Evolutionary conservation across 768 basidiomycete species (phyloP).

Genomic region (Calvatia gigantea): DNA sequence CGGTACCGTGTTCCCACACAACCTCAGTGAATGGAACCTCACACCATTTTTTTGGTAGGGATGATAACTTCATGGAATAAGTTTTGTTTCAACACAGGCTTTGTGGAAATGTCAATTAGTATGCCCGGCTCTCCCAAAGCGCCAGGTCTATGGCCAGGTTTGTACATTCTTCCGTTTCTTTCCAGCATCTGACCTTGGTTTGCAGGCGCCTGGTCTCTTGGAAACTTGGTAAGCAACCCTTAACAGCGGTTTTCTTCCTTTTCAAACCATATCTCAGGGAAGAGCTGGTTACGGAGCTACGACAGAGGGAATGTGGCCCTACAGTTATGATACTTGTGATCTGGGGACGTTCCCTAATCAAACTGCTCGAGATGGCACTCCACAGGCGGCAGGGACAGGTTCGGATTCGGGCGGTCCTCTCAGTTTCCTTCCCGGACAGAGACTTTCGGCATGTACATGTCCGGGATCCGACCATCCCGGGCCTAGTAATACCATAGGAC

Average conservation of each 20-base stretch:
- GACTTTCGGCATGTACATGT: conserved; percentile 84
- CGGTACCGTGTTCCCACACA: conserved; percentile 35
- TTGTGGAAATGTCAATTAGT: conserved; percentile 73
- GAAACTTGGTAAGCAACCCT: conserved; percentile 46
- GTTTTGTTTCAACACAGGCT: conserved; percentile 87
- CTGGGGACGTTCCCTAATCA: conserved; percentile 82
- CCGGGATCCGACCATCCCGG: conserved; percentile 86
- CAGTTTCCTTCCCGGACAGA: conserved; percentile 83
- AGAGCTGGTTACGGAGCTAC: conserved; percentile 85
- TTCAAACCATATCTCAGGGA: conserved; percentile 42
- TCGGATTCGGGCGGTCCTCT: conserved; percentile 44
- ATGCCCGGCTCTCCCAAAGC: conserved; percentile 54
- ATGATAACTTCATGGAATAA: conserved; percentile 90
- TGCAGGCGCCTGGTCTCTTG: conserved; percentile 66
- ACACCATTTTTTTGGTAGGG: conserved; percentile 26
- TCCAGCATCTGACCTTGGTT: not conserved
- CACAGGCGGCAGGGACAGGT: conserved; percentile 51
- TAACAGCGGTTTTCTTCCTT: conserved; percentile 2
- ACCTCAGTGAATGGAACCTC: not conserved
- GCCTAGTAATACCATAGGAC: conserved; percentile 58
- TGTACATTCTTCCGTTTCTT: not conserved
- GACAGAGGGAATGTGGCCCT: conserved; percentile 84
- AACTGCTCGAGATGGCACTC: conserved; percentile 53
- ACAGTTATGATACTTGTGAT: conserved; percentile 81
- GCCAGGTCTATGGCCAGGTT: conserved; percentile 79